Percentiles rank a stretch among this genome's conserved stretches.
These are phyloP conservation scores for Cordyceps cicadae DNA, from an alignment of 2,329 filamentous ascomycete genomes.

Conservation along the genomic window DNA sequence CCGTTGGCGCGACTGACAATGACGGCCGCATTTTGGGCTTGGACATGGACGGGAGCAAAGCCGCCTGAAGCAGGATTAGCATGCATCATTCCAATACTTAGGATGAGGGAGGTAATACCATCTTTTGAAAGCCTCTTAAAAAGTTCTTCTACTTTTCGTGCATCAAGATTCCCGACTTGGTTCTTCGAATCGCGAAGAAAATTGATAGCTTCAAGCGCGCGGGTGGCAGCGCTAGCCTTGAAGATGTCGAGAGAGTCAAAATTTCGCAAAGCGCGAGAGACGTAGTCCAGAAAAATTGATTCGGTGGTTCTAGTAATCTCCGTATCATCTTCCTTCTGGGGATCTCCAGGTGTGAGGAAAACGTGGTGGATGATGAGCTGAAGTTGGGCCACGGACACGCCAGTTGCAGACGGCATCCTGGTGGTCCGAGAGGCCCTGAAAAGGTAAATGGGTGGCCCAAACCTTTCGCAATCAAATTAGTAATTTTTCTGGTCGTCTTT, in stretches of 20 bases:
- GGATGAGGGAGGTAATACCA: neutral
- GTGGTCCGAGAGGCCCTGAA: too few relatives aligned
- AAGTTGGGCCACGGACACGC: neutral
- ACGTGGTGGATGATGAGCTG: neutral
- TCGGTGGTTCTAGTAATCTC: neutral
- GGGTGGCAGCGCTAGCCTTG: too few relatives aligned
- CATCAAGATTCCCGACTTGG: too few relatives aligned
- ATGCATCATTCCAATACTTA: too few relatives aligned
- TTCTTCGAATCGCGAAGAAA: too few relatives aligned
- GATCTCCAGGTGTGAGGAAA: neutral
- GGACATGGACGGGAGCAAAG: neutral
- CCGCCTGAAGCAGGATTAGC: neutral
- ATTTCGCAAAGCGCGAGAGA: neutral
- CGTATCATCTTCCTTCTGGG: neutral
- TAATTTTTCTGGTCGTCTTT: too few relatives aligned
- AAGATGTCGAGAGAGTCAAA: neutral
- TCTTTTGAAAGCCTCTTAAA: neutral
- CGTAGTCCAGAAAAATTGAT: neutral
- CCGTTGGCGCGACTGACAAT: neutral
- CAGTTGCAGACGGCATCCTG: neutral
- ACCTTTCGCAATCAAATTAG: too few relatives aligned
- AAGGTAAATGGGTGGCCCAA: too few relatives aligned
- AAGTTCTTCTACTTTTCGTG: too few relatives aligned
- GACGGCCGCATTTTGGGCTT: conserved; percentile 2
- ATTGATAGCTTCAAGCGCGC: too few relatives aligned